These are phyloP conservation scores for Calocybe gangraenosa DNA, from an alignment of 768 basidiomycete species.

Conservation along the genomic window DNA sequence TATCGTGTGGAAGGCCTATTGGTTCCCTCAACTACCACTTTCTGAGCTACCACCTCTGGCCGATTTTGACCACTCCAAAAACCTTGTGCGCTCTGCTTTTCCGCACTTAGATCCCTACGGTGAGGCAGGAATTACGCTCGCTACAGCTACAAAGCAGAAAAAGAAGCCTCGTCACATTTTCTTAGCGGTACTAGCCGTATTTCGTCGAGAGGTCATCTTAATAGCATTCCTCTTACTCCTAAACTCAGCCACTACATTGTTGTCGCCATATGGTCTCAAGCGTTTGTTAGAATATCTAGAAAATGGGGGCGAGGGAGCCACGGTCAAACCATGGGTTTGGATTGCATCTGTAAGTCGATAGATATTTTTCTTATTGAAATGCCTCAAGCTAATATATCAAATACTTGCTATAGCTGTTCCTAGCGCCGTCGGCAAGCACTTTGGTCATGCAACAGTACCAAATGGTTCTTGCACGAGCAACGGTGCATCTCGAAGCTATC, in stretches of 20 bases:
- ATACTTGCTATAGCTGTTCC: constrained; percentile 35
- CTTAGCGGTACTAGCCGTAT: constrained; percentile 35
- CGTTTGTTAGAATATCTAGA: constrained; percentile 38
- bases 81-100: constrained; percentile 22
- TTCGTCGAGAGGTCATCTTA: constrained; percentile 25
- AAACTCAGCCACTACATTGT: constrained; percentile 20
- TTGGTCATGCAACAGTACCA: constrained; percentile 14
- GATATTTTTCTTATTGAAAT: constrained; percentile 30
- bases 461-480: constrained; percentile 33
- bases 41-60: constrained; percentile 60
- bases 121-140: constrained; percentile 26
- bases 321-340: constrained; percentile 67
- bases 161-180: constrained; percentile 32
- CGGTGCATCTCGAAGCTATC: constrained; percentile 46
- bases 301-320: constrained; percentile 38
- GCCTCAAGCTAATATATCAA: constrained; percentile 45
- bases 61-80: constrained; percentile 45
- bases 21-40: constrained; percentile 38
- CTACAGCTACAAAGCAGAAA: constrained; percentile 25
- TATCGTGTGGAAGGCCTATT: constrained; percentile 39
- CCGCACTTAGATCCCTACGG: constrained; percentile 16
- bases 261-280: constrained; percentile 35
- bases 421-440: constrained; percentile 5
- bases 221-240: constrained; percentile 23
- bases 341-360: constrained; percentile 27